Base-by-base conservation (phyloP, 1,139 yeast species). In the Protomyces lactucae-debilis region DNA sequence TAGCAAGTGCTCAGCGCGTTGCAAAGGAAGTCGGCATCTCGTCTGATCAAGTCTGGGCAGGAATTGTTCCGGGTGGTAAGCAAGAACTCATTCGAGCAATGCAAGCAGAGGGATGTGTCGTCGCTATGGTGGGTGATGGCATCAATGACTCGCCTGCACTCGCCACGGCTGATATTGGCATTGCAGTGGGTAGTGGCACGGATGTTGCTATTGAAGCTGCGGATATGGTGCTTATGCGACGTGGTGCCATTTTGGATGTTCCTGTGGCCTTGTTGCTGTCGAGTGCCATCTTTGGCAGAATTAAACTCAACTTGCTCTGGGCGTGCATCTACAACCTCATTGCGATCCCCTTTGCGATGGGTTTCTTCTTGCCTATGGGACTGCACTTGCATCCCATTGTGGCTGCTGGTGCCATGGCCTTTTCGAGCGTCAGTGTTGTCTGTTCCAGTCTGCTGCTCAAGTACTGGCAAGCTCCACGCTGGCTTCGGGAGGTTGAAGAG, bases 271-370 rank as follows among this genome's bases (percentile, higher is more conserved):
- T 93, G 48, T 86, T 85, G 63, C 83, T 95, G 14, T 85, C 96
- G 2, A 78, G 80, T 45, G 79, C 80, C 36, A 88, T 98, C 0
- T 87, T 91, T 74, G 73, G 75, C 43, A 82, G 95, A 66, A 88
- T 95, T 72, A 90, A 88, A 73, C 70, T 85, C 72, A 95, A 95
- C 72, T 85, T 93, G 67, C 72, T 89, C 55, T 87, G 97, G 86
- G 97, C 99, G 0, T 81, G 87, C 12, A 76, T 91, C 51, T 95
- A 95, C 76, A 95, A 95, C 71, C 67, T 88, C 53, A 75, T 88
- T 48, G 91, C 93, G 97, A 81, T 95, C 52, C 99, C 99, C 1
- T 83, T 93, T 72, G 97, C 99, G 0, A 92, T 93, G 97, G 98
- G 98, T 1, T 78, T 87, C 18, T 75, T 87, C 64, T 79, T 92